Evolutionary conservation across 495 filamentous ascomycete species (phyloP).

Genomic region (Penicillium nucicola): DNA sequence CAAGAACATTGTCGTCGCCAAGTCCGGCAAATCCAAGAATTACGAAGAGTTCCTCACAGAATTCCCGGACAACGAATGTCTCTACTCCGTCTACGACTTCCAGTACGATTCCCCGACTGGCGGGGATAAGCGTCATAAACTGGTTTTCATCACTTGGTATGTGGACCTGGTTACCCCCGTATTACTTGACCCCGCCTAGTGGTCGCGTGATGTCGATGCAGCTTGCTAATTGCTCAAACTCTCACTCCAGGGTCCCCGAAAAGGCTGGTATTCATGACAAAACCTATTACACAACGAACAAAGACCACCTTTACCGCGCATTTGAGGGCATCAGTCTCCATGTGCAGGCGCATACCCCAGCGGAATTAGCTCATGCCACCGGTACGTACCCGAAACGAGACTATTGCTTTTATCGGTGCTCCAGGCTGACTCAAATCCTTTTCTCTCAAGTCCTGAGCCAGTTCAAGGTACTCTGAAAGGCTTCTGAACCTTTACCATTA

Average conservation of each 20-base stretch:
- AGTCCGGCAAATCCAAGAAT: conserved; percentile 17
- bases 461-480: conserved; percentile 14
- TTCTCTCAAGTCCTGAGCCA: conserved; percentile 6
- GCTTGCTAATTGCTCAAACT: background rate
- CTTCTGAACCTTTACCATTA: too few relatives aligned
- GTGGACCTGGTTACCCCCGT: background rate
- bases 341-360: conserved; percentile 16
- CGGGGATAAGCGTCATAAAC: conserved; percentile 13
- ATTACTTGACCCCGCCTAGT: background rate
- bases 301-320: conserved; percentile 18
- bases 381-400: conserved; percentile 7
- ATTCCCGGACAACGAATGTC: conserved; percentile 15
- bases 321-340: conserved; percentile 20
- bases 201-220: background rate
- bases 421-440: background rate
- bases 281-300: conserved; percentile 19
- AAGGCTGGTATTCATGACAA: conserved; percentile 17
- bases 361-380: conserved; percentile 14
- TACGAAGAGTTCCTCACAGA: conserved; percentile 13
- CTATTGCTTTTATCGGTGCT: background rate
- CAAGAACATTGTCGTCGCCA: conserved; percentile 20
- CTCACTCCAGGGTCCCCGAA: conserved; percentile 15
- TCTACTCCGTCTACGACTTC: conserved; percentile 18
- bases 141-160: conserved; percentile 24
- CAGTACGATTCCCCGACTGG: conserved; percentile 14